These are phyloP conservation scores for Cutaneotrichosporon cyanovorans DNA, from an alignment of 1,284 basidiomycete species.

Conservation along the genomic window DNA sequence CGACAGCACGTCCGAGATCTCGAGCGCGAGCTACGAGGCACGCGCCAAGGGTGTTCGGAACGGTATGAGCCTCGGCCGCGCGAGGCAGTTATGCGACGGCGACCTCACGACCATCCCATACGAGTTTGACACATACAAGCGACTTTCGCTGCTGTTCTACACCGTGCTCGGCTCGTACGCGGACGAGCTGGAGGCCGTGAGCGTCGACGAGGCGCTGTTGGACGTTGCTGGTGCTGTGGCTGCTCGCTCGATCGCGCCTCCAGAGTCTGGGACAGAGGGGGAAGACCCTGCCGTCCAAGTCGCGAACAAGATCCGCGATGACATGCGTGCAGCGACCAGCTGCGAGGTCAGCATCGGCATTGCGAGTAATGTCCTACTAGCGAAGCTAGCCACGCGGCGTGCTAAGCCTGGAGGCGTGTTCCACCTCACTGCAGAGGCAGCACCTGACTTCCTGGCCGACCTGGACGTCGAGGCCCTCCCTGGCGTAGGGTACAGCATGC, in stretches of 20 bases:
- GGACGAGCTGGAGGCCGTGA: slow-evolving; percentile 89
- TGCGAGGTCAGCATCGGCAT: slow-evolving; percentile 93
- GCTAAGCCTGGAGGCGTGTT: slow-evolving; percentile 74
- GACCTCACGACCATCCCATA: slow-evolving; percentile 63
- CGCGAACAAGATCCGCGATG: slow-evolving; percentile 69
- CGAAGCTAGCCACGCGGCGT: slow-evolving; percentile 78
- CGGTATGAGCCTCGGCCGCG: slow-evolving; percentile 91
- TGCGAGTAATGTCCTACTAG: slow-evolving; percentile 81
- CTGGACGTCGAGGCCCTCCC: slow-evolving; percentile 81
- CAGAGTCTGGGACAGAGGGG: slow-evolving; percentile 18
- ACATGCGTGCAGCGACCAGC: slow-evolving; percentile 65
- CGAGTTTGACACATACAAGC: slow-evolving; percentile 62
- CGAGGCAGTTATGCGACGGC: slow-evolving; percentile 62
- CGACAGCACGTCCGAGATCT: slow-evolving; percentile 85
- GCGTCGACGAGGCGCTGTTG: slow-evolving; percentile 89
- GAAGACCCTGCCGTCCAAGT: slow-evolving; percentile 57
- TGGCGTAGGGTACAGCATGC: slow-evolving; percentile 71
- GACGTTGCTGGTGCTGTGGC: slow-evolving; percentile 68
- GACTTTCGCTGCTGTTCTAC: slow-evolving; percentile 78
- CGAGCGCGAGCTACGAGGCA: slow-evolving; percentile 90
- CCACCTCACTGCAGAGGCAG: slow-evolving; percentile 57
- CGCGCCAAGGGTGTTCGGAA: slow-evolving; percentile 79
- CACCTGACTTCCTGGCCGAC: slow-evolving; percentile 56
- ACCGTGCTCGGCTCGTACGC: slow-evolving; percentile 80
- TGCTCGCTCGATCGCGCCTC: slow-evolving; percentile 37